These are phyloP conservation scores for Angophora floribunda DNA, from an alignment of 345 rosid species.

Conservation along the genomic window DNA sequence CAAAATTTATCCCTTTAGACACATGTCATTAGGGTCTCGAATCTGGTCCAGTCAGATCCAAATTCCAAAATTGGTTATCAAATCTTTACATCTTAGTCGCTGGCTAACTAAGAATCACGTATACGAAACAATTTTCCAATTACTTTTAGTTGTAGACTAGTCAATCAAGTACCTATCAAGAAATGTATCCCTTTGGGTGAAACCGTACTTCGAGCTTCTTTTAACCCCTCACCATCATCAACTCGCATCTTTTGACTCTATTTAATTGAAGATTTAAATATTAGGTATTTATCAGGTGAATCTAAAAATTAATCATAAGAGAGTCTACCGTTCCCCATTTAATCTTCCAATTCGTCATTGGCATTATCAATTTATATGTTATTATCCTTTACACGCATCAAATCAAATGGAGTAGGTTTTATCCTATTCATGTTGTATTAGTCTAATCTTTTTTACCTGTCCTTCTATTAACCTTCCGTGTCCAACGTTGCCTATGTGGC, in stretches of 20 bases:
- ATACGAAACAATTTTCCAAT: neutral
- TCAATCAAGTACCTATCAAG: neutral
- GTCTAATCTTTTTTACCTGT: too few species aligned
- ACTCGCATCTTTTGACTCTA: neutral
- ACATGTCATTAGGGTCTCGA: neutral
- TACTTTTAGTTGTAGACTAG: neutral
- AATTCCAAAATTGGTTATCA: neutral
- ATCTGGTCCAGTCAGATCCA: neutral
- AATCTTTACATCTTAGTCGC: too few species aligned
- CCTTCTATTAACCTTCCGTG: too few species aligned
- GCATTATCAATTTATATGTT: neutral
- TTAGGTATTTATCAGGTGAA: neutral
- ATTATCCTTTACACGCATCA: neutral
- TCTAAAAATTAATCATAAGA: neutral
- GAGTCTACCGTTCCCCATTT: neutral
- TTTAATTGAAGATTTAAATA: neutral
- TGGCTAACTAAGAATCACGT: neutral
- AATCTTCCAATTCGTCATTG: neutral
- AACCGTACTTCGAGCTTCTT: neutral
- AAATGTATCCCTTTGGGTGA: neutral
- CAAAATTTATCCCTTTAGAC: accelerated
- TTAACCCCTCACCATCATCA: neutral
- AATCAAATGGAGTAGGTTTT: neutral
- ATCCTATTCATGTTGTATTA: neutral
- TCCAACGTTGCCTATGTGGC: too few species aligned